These are phyloP conservation scores for Leucosporidium creatinivorum DNA, from an alignment of 768 basidiomycete genomes.

Conservation along the genomic window DNA sequence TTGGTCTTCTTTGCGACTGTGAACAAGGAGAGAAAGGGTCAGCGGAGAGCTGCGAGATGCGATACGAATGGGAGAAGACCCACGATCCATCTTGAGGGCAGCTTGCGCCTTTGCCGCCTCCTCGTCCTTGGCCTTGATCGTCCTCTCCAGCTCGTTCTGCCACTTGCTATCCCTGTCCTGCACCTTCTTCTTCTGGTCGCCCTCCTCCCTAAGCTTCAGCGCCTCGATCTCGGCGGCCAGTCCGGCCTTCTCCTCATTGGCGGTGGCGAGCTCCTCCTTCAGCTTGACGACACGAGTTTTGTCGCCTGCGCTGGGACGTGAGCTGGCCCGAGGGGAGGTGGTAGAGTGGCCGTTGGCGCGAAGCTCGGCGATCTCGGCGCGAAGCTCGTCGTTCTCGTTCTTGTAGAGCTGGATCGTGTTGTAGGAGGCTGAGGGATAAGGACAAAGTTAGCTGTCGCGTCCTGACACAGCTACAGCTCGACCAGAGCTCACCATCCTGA, in stretches of 20 bases:
- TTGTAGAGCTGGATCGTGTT: conserved; percentile 24
- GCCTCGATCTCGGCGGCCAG: conserved; percentile 8
- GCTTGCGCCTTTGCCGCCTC: not conserved
- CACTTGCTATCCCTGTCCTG: conserved; percentile 2
- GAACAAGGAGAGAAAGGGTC: not conserved
- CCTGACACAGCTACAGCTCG: no score
- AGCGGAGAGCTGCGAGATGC: not conserved
- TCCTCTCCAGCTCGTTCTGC: conserved; percentile 2
- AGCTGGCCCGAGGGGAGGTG: no score
- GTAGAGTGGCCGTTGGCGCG: not conserved
- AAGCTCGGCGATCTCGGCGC: conserved; percentile 1
- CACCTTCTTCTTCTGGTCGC: not conserved
- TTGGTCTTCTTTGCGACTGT: conserved; percentile 8
- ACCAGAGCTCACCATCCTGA: not conserved
- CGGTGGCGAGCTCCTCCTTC: not conserved
- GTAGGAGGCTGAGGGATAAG: not conserved
- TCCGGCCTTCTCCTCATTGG: not conserved
- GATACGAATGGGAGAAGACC: not conserved
- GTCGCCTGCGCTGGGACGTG: no score
- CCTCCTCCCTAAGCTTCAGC: not conserved
- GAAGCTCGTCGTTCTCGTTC: conserved; percentile 15
- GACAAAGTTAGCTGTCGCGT: no score
- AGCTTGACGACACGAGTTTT: not conserved
- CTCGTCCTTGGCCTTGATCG: conserved; percentile 3
- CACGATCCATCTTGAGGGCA: conserved; percentile 13